Percentiles rank a stretch among this genome's conserved stretches.
phyloP scores from a whole-genome alignment of 768 basidiomycete genomes.

The Trametes cingulata region DNA sequence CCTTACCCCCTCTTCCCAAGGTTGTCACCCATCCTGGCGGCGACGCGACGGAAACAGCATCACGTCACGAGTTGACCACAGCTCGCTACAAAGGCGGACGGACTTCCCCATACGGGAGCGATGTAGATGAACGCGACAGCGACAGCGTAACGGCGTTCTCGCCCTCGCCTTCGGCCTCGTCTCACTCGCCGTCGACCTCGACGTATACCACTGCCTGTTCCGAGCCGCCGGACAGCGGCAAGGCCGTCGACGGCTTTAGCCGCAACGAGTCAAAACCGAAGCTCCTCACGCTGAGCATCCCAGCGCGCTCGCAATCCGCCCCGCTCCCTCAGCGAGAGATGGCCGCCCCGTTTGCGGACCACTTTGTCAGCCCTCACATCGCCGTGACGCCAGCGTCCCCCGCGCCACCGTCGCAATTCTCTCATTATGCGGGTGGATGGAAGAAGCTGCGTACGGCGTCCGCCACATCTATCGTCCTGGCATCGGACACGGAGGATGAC shows the following conservation, averaged over 20 bases:
- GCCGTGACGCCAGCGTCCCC: slow-evolving; percentile 22
- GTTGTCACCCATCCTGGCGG: slow-evolving; percentile 2
- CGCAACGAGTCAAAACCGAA: background rate
- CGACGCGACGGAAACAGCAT: background rate
- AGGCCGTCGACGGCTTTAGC: background rate
- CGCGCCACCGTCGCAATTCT: background rate
- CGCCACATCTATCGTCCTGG: slow-evolving; percentile 11
- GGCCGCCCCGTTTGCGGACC: background rate
- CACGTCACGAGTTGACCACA: background rate
- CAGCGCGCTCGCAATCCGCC: slow-evolving; percentile 10
- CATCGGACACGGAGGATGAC: background rate
- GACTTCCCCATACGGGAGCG: slow-evolving; percentile 12
- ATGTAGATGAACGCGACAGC: slow-evolving; percentile 6
- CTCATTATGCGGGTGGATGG: background rate
- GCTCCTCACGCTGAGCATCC: slow-evolving; percentile 11
- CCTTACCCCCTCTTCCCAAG: slow-evolving; percentile 15
- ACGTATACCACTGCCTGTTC: slow-evolving; percentile 3
- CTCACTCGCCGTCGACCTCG: slow-evolving; percentile 10
- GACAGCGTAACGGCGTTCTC: slow-evolving; percentile 9
- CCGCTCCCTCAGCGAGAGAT: slow-evolving; percentile 2
- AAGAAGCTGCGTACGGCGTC: slow-evolving; percentile 10
- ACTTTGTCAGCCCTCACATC: slow-evolving; percentile 12
- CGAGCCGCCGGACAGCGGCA: slow-evolving; percentile 5
- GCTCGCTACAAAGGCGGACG: background rate
- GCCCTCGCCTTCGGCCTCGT: background rate